A percentile compares a stretch with the other conserved stretches of the same genome.
Conservation (phyloP, 2,329 filamentous ascomycete genomes). For the Fusarium sp. region DNA sequence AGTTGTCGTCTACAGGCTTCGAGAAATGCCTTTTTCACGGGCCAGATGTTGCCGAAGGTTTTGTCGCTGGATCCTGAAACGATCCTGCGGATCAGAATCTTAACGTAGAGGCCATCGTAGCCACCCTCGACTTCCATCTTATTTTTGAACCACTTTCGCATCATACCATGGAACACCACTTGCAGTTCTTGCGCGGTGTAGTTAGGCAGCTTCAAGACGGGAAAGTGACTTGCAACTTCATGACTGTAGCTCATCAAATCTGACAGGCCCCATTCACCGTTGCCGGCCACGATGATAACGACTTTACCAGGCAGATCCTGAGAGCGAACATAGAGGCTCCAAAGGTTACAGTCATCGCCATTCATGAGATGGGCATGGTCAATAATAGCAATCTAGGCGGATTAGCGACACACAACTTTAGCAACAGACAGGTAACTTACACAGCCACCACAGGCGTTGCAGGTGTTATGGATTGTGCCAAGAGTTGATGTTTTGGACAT, state of each 20-base stretch:
- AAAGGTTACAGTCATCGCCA: conserved; percentile 48
- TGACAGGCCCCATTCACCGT: conserved; percentile 63
- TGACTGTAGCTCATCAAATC: conserved; percentile 72
- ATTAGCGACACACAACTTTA: conserved; percentile 19
- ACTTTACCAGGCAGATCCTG: conserved; percentile 49
- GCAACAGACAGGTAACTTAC: conserved; percentile 50
- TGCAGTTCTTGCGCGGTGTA: conserved; percentile 74
- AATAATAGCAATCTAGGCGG: conserved; percentile 46
- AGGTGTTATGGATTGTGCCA: conserved; percentile 58
- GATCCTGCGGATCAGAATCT: conserved; percentile 72
- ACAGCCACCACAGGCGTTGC: conserved; percentile 67
- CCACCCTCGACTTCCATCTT: conserved; percentile 73
- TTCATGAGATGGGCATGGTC: conserved; percentile 50
- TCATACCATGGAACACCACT: conserved; percentile 67
- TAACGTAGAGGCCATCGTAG: conserved; percentile 68
- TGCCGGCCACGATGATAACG: conserved; percentile 49
- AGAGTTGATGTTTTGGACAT: conserved; percentile 54
- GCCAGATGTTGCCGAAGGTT: conserved; percentile 79
- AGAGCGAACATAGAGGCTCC: conserved; percentile 47
- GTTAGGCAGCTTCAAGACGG: conserved; percentile 71
- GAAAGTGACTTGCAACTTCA: conserved; percentile 51
- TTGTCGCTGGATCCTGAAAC: conserved; percentile 70
- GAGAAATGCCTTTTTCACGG: conserved; percentile 68
- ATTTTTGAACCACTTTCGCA: conserved; percentile 66
- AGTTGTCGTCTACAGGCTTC: conserved; percentile 70